Conservation (phyloP, 306 rosid genomes). For the Trichosanthes cucumerina region DNA sequence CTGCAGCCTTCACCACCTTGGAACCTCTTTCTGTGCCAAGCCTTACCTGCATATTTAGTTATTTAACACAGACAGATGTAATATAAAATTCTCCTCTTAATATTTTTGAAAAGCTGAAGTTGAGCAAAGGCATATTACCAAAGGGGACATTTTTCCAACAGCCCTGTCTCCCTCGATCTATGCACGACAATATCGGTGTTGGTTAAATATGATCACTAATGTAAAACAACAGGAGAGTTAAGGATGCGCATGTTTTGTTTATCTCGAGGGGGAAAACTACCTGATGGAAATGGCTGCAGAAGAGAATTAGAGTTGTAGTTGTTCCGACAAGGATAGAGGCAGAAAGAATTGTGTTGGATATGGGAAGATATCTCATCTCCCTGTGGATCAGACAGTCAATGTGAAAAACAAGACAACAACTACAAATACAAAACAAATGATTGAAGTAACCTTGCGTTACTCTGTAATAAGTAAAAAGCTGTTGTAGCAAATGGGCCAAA, state of each 20-base stretch:
- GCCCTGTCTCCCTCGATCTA: conserved; percentile 70
- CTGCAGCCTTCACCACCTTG: conserved; percentile 39
- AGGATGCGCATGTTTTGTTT: neutral
- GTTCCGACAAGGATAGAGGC: conserved; percentile 74
- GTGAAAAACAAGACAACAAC: neutral
- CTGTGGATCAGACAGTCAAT: conserved; percentile 30
- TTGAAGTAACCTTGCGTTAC: conserved; percentile 48
- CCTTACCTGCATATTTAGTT: conserved; percentile 44
- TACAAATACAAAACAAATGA: neutral
- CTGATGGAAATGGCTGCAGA: conserved; percentile 96
- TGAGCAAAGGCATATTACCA: conserved; percentile 34
- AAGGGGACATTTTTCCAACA: conserved; percentile 82
- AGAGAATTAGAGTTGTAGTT: conserved; percentile 75
- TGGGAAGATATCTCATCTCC: conserved; percentile 29
- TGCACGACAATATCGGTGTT: conserved; percentile 1
- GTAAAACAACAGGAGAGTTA: conserved; percentile 3
- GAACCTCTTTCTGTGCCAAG: conserved; percentile 63
- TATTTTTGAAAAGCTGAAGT: neutral
- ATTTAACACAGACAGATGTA: neutral
- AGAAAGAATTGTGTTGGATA: conserved; percentile 50
- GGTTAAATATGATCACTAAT: neutral
- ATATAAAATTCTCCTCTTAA: neutral
- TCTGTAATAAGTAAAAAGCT: conserved; percentile 77
- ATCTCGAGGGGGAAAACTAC: conserved; percentile 14
- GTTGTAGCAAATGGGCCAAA: conserved; percentile 81